Evolutionary conservation across 371 early-diverging fungal species (phyloP).

Genomic region (Batkoa obscura): DNA sequence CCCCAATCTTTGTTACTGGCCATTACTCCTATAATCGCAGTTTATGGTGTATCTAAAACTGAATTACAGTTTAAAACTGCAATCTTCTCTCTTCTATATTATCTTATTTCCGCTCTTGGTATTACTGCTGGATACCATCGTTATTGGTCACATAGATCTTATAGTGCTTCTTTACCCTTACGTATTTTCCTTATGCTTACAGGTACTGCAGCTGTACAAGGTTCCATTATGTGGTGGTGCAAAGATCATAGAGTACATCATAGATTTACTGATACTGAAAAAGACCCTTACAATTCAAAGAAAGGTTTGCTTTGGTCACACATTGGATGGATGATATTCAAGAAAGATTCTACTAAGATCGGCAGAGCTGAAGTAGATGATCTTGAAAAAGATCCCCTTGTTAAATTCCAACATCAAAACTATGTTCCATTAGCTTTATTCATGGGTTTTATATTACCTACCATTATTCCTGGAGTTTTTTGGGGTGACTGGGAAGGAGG

Average conservation of each 20-base stretch:
- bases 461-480: slow-evolving; percentile 54
- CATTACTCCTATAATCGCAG: slow-evolving; percentile 53
- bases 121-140: slow-evolving; percentile 78
- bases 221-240: slow-evolving; percentile 71
- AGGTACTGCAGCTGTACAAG: slow-evolving; percentile 60
- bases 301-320: slow-evolving; percentile 75
- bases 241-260: slow-evolving; percentile 83
- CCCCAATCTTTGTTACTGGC: slow-evolving; percentile 46
- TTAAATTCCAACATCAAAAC: slow-evolving; percentile 66
- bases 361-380: slow-evolving; percentile 74
- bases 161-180: slow-evolving; percentile 32
- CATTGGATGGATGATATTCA: slow-evolving; percentile 77
- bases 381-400: slow-evolving; percentile 53
- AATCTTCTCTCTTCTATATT: slow-evolving; percentile 53
- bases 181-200: slow-evolving; percentile 36
- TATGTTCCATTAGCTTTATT: slow-evolving; percentile 48
- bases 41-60: slow-evolving; percentile 59
- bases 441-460: slow-evolving; percentile 56
- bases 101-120: slow-evolving; percentile 69
- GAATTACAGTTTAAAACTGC: slow-evolving; percentile 44
- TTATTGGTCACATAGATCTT: slow-evolving; percentile 61
- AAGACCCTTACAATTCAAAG: slow-evolving; percentile 78
- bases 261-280: slow-evolving; percentile 76
- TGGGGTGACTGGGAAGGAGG: slow-evolving; percentile 90
- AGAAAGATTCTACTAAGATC: slow-evolving; percentile 41